Conservation (phyloP, 2,329 filamentous ascomycete species). For the Hysterium pulicare region DNA sequence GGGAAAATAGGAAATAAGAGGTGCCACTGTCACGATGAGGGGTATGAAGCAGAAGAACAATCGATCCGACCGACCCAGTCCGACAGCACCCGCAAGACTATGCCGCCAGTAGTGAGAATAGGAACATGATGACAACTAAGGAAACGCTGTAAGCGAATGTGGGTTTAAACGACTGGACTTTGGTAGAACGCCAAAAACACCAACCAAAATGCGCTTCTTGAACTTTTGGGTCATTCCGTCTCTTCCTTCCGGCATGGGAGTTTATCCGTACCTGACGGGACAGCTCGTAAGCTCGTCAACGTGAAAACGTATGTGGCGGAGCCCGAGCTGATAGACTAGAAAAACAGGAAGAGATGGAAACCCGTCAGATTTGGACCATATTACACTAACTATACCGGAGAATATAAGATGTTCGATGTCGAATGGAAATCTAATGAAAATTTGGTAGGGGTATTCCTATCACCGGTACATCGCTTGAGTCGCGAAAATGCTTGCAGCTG, state of each 20-base stretch:
- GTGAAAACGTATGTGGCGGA: conserved; percentile 17
- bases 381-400: conserved; percentile 29
- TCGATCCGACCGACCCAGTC: conserved; percentile 2
- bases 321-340: conserved; percentile 22
- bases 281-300: conserved; percentile 32
- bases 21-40: conserved; percentile 9
- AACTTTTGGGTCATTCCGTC: conserved; percentile 14
- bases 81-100: not conserved
- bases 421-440: conserved; percentile 14
- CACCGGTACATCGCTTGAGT: conserved; percentile 37
- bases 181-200: conserved; percentile 30
- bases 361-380: conserved; percentile 20
- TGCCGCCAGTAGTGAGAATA: conserved; percentile 1
- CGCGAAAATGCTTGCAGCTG: conserved; percentile 64
- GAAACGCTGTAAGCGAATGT: conserved; percentile 13
- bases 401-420: conserved; percentile 25
- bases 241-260: conserved; percentile 19
- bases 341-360: conserved; percentile 23
- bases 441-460: conserved; percentile 12
- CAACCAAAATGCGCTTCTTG: conserved; percentile 23
- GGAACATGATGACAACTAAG: not conserved
- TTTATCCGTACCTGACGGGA: conserved; percentile 38
- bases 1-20: conserved; percentile 15
- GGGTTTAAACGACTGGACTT: conserved; percentile 21
- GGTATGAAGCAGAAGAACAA: conserved; percentile 7